Conservation (phyloP, 2,329 filamentous ascomycete species). For the Botryotinia narcissicola region DNA sequence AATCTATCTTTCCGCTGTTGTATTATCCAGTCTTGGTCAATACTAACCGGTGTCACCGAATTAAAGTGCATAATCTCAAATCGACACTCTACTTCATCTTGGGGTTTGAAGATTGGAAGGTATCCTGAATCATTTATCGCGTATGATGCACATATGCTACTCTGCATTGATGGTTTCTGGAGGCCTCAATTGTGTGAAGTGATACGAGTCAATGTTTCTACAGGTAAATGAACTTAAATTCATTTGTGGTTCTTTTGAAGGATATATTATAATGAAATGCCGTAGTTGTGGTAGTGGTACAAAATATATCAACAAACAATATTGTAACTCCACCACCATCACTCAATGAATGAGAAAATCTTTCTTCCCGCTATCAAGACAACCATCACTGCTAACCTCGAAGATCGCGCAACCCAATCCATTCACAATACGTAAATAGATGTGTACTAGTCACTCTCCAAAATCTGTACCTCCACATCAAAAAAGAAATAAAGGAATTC, state of each 20-base stretch:
- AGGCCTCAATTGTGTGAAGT: too few species aligned
- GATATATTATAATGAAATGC: too few species aligned
- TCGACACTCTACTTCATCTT: too few species aligned
- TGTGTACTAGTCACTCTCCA: neutral
- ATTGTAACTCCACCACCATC: neutral
- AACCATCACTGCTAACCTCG: neutral
- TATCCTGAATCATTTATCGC: too few species aligned
- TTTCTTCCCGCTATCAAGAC: neutral
- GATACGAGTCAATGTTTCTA: too few species aligned
- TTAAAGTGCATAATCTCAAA: neutral
- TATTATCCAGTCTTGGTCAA: neutral
- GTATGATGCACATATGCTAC: too few species aligned
- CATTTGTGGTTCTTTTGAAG: too few species aligned
- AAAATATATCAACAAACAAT: neutral
- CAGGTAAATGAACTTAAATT: too few species aligned
- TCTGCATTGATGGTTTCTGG: too few species aligned
- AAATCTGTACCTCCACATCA: neutral
- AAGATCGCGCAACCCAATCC: neutral
- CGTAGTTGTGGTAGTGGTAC: too few species aligned
- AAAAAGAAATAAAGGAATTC: neutral
- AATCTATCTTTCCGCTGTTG: neutral
- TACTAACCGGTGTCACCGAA: neutral
- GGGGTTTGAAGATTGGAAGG: too few species aligned
- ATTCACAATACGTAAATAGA: too few species aligned
- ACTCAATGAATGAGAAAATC: neutral